Conservation (phyloP, 768 basidiomycete genomes). For the Phlebiopsis flavidoalba region DNA sequence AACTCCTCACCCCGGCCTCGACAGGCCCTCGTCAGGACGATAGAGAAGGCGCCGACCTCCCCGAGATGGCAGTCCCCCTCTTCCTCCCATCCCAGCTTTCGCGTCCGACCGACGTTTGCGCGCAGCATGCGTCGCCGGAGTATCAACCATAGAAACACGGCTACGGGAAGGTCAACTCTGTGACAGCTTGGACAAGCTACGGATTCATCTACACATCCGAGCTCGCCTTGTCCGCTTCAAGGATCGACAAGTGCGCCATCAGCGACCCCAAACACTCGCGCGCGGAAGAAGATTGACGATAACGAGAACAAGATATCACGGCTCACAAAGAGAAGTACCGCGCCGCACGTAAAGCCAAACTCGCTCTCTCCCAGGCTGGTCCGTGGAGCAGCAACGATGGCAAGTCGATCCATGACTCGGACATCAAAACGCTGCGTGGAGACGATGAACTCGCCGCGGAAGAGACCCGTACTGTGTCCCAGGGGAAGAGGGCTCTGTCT, state of each 20-base stretch:
- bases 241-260: slow-evolving; percentile 9
- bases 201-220: slow-evolving; percentile 14
- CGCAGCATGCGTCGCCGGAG: not conserved
- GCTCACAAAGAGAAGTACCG: slow-evolving; percentile 1
- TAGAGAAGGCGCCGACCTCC: not conserved
- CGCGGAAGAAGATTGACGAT: not conserved
- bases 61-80: slow-evolving; percentile 16
- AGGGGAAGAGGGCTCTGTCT: slow-evolving; percentile 8
- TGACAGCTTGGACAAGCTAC: slow-evolving; percentile 12
- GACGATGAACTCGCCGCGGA: not conserved
- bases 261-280: slow-evolving; percentile 8
- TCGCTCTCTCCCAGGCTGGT: not conserved
- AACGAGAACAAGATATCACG: not conserved
- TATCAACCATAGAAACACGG: slow-evolving; percentile 2
- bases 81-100: slow-evolving; percentile 22
- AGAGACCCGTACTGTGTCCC: not conserved
- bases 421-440: slow-evolving; percentile 3
- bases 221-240: slow-evolving; percentile 12
- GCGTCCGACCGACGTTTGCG: not conserved
- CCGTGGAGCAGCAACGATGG: slow-evolving; percentile 3
- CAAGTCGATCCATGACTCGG: not conserved
- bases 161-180: slow-evolving; percentile 15
- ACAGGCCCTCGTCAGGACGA: too few species aligned
- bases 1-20: too few species aligned
- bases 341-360: slow-evolving; percentile 1